A percentile compares a stretch with the other conserved stretches of the same genome.
Conservation (phyloP, 495 filamentous ascomycete species). For the Trypethelium eluteriae region DNA sequence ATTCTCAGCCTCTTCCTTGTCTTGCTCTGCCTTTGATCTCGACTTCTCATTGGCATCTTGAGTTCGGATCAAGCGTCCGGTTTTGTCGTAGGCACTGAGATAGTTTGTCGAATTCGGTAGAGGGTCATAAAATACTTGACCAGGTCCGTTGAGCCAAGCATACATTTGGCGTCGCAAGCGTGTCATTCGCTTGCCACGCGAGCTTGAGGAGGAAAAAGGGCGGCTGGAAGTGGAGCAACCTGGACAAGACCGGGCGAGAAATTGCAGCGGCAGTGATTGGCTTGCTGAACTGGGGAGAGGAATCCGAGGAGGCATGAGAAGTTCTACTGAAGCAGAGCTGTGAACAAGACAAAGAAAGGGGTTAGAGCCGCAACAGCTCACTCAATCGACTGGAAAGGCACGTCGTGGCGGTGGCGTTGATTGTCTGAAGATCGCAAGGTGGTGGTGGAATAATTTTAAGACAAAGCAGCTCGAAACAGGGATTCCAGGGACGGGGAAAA, state of each 20-base stretch:
- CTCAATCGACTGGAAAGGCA: neutral
- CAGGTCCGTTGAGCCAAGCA: constrained; percentile 57
- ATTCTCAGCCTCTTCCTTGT: constrained; percentile 21
- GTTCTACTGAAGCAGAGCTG: neutral
- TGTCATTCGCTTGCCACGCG: constrained; percentile 13
- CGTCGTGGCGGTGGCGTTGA: neutral
- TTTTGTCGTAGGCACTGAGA: constrained; percentile 44
- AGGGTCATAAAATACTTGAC: constrained; percentile 49
- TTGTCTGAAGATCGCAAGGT: neutral
- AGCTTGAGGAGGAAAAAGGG: neutral
- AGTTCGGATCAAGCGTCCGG: constrained; percentile 37
- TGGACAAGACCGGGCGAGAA: neutral
- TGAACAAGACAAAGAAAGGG: neutral
- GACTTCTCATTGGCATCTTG: constrained; percentile 7
- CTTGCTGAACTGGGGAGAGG: neutral
- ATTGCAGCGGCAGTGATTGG: neutral
- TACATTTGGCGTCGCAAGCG: constrained; percentile 45
- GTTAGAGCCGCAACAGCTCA: neutral
- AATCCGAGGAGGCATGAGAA: constrained; percentile 11
- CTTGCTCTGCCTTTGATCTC: constrained; percentile 18
- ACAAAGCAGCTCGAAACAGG: no score
- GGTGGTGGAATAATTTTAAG: no score
- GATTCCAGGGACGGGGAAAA: neutral
- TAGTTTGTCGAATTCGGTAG: constrained; percentile 59
- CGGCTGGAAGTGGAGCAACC: neutral